These are phyloP conservation scores for Cenchrus americanus DNA, from an alignment of 176 grass and related monocot species.

Conservation along the genomic window DNA sequence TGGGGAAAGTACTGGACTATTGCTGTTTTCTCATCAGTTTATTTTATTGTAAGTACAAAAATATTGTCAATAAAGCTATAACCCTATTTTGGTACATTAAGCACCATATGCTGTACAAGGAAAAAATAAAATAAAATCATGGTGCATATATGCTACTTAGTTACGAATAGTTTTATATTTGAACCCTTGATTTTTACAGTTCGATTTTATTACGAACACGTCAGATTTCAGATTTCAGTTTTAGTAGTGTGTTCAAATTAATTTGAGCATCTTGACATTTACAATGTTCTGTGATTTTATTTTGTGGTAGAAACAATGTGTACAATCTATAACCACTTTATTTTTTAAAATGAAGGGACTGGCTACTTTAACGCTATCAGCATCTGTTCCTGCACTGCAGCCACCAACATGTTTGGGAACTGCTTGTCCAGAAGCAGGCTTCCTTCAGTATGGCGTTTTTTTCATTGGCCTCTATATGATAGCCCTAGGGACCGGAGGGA, in stretches of 20 bases:
- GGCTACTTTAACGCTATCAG: constrained; percentile 70
- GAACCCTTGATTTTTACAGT: constrained; percentile 5
- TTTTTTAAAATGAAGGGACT: constrained; percentile 66
- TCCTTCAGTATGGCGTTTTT: constrained; percentile 65
- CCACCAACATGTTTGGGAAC: constrained; percentile 52
- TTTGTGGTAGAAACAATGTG: not conserved
- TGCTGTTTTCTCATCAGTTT: constrained; percentile 72
- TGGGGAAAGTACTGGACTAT: constrained; percentile 90
- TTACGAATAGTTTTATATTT: not conserved
- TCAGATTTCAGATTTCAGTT: not conserved
- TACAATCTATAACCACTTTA: not conserved
- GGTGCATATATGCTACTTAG: not conserved
- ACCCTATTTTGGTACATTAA: constrained; percentile 1
- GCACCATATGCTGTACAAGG: constrained; percentile 6
- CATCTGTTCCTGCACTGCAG: constrained; percentile 65
- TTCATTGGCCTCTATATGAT: constrained; percentile 87
- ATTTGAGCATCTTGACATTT: not conserved
- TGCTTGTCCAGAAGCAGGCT: constrained; percentile 58
- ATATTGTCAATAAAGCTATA: not conserved
- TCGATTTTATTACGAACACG: not conserved
- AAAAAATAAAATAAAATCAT: not conserved
- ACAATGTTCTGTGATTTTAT: not conserved
- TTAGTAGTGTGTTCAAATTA: constrained; percentile 9
- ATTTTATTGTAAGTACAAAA: constrained; percentile 77
- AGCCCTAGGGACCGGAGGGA: constrained; percentile 84